Evolutionary conservation across 164 flowering plant genomes (phyloP), one percentile per base, ranked within the genome.

Genomic region (Nelumbo lutea): DNA sequence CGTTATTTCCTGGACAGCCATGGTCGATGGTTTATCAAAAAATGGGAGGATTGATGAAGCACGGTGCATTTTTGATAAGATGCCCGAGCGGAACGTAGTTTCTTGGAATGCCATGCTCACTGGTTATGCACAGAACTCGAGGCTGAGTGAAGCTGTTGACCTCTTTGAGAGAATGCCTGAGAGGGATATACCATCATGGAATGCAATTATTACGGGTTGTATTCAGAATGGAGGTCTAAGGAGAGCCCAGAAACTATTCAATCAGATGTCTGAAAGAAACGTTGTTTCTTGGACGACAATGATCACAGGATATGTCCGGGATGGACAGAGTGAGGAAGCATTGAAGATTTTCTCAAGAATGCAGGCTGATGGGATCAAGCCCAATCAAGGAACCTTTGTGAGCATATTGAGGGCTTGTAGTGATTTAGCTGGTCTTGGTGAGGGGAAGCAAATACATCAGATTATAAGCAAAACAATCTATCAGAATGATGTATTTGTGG

Each of bases 361-460:
- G 69, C 45, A n/a, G 4, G 60, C 15, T 10, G 60, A 53, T 9
- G 45, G 60, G 9, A 43, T 66, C 6, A 56, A 66, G 60, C 69
- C 69, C 13, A 66, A 66, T 43, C 60, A 56, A 56, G 60, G 61
- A 41, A 66, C 69, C 43, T 56, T 66, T 56, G 59, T 56, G 45
- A 56, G 60, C n/a, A 39, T 66, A 8, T 40, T 66, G 7, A 42
- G 58, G 2, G 60, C 61, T 43, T 66, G 69, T 50, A 52, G 60
- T 9, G 42, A 52, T 42, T 5, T 53, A 39, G 69, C 69, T 42
- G 59, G 60, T 10, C 59, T 66, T 8, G 14, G 45, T 53, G 60
- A 66, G 27, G 69, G 69, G 38, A 14, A 53, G 45, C 69, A 66
- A 43, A 42, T 66, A 44, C 69, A 66, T 57, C 60, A 66, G 41